Evolutionary conservation across 441 rosid genomes (phyloP).

Genomic region (Gossypium aridum): DNA sequence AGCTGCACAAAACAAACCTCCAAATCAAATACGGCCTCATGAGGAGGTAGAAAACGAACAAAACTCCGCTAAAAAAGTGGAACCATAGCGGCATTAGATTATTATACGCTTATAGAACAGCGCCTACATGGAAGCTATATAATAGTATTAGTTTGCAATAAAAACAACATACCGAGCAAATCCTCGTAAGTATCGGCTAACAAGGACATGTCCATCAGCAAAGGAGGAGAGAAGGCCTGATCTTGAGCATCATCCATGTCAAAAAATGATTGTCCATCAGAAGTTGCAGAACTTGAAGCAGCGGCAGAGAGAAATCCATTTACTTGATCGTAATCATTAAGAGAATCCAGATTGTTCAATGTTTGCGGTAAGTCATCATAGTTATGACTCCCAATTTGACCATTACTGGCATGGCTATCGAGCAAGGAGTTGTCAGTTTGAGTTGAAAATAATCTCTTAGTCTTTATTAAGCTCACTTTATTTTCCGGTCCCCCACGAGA

Average conservation of each 20-base stretch:
- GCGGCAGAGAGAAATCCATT: slow-evolving; percentile 68
- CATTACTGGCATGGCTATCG: slow-evolving; percentile 39
- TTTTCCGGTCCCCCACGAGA: slow-evolving; percentile 46
- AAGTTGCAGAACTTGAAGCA: slow-evolving; percentile 52
- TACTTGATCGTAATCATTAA: slow-evolving; percentile 59
- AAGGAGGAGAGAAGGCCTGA: slow-evolving; percentile 91
- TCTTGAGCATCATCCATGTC: slow-evolving; percentile 62
- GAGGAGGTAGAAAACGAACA: background rate
- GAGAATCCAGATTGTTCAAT: slow-evolving; percentile 58
- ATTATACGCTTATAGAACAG: background rate
- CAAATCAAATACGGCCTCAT: slow-evolving; percentile 8
- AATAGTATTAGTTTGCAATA: background rate
- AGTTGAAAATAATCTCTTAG: slow-evolving; percentile 46
- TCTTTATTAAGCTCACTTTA: slow-evolving; percentile 39
- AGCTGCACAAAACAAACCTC: slow-evolving; percentile 50
- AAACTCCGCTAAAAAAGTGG: background rate
- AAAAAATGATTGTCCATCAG: slow-evolving; percentile 55
- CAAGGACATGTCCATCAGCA: slow-evolving; percentile 73
- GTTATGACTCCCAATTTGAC: slow-evolving; percentile 50
- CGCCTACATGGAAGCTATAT: background rate
- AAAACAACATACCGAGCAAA: slow-evolving; percentile 64
- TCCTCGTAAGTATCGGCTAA: slow-evolving; percentile 81
- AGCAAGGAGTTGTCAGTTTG: slow-evolving; percentile 39
- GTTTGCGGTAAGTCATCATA: slow-evolving; percentile 54
- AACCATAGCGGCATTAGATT: background rate